A percentile compares a stretch with the other conserved stretches of the same genome.
Evolutionary conservation across 2,329 filamentous ascomycete species (phyloP).

Genomic region (Neopestalotiopsis sp.): DNA sequence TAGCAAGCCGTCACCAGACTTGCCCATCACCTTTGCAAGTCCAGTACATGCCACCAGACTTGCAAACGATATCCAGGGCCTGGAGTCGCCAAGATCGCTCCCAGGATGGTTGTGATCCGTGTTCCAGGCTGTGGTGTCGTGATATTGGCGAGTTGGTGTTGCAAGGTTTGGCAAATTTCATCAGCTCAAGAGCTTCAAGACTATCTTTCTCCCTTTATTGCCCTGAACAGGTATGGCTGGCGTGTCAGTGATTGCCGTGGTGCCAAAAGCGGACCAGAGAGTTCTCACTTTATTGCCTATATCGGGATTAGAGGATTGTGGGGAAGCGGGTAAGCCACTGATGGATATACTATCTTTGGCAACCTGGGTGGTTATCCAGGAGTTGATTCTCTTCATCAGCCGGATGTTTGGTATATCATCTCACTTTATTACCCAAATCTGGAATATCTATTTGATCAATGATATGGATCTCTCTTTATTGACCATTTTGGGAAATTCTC

Average conservation of each 20-base stretch:
- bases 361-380: too few relatives aligned
- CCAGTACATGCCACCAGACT: too few relatives aligned
- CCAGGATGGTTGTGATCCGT: too few relatives aligned
- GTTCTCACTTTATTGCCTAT: constrained; percentile 3
- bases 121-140: too few relatives aligned
- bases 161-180: too few relatives aligned
- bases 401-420: not conserved
- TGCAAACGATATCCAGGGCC: too few relatives aligned
- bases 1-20: not conserved
- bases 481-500: not conserved
- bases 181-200: too few relatives aligned
- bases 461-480: not conserved
- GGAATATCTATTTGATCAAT: not conserved
- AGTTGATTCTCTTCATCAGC: too few relatives aligned
- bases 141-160: too few relatives aligned
- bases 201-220: not conserved
- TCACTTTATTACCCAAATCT: not conserved
- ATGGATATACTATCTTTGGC: not conserved
- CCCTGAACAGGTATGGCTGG: not conserved
- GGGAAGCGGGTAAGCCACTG: not conserved
- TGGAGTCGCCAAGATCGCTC: too few relatives aligned
- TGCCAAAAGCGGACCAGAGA: not conserved
- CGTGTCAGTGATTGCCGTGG: not conserved
- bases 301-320: not conserved
- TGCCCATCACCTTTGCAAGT: too few relatives aligned